Conservation (phyloP, 2,329 filamentous ascomycete species). For the Fusarium bulbicola region DNA sequence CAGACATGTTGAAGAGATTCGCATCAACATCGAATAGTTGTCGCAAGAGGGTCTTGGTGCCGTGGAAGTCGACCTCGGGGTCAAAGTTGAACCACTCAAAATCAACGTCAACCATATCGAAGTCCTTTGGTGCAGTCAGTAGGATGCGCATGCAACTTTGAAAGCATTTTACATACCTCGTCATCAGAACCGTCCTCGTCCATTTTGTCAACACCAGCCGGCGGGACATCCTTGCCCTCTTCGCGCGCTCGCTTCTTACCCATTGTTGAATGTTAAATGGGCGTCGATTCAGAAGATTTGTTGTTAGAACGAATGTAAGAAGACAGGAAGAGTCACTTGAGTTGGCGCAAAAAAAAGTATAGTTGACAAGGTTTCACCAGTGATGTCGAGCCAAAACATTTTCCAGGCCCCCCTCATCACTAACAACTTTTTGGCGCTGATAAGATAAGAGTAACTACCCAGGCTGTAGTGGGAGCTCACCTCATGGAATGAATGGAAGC, state of each 20-base stretch:
- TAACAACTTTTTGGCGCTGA: slow-evolving; percentile 41
- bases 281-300: neutral
- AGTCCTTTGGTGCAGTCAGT: slow-evolving; percentile 67
- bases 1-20: slow-evolving; percentile 86
- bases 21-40: slow-evolving; percentile 93
- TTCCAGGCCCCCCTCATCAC: slow-evolving; percentile 56
- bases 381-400: slow-evolving; percentile 46
- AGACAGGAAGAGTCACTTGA: neutral
- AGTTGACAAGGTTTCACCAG: slow-evolving; percentile 9
- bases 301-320: neutral
- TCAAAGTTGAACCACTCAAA: slow-evolving; percentile 99
- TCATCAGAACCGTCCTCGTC: slow-evolving; percentile 63
- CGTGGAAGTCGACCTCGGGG: slow-evolving; percentile 90
- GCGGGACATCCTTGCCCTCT: slow-evolving; percentile 54
- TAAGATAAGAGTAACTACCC: slow-evolving; percentile 29
- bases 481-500: slow-evolving; percentile 5
- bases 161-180: slow-evolving; percentile 53
- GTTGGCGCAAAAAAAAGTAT: neutral
- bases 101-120: slow-evolving; percentile 92
- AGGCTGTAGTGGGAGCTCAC: slow-evolving; percentile 8
- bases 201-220: slow-evolving; percentile 57
- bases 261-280: slow-evolving; percentile 47
- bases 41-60: slow-evolving; percentile 86
- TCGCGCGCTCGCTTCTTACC: slow-evolving; percentile 62
- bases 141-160: slow-evolving; percentile 1